phyloP scores from a whole-genome alignment of 208 protist species.

The Trypanosoma platydactyli region DNA sequence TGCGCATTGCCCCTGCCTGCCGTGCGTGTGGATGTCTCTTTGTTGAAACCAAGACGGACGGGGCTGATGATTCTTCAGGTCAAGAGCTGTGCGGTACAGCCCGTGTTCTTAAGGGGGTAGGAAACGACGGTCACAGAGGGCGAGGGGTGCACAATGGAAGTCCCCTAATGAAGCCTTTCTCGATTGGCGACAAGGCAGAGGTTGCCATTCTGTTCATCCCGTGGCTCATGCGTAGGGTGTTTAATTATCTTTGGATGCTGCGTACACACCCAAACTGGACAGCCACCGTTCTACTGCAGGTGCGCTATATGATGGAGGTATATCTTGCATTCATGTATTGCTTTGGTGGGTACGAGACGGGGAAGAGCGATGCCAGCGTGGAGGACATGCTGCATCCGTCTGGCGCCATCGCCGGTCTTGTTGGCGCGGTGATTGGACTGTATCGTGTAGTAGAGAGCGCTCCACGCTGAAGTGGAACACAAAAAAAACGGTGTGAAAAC shows the following conservation, averaged over 20 bases:
- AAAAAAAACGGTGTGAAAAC: neutral
- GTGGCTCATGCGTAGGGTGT: conserved; percentile 70
- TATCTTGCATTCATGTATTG: conserved; percentile 83
- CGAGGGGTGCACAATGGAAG: conserved; percentile 30
- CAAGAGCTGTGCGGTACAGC: conserved; percentile 1
- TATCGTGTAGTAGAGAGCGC: conserved; percentile 75
- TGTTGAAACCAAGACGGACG: conserved; percentile 3
- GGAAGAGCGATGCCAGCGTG: conserved; percentile 55
- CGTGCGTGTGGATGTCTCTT: conserved; percentile 74
- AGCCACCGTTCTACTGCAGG: conserved; percentile 68
- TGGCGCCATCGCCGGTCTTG: conserved; percentile 61
- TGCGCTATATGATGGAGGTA: conserved; percentile 76
- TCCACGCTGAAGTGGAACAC: conserved; percentile 33
- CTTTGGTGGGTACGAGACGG: conserved; percentile 71
- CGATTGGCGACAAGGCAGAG: conserved; percentile 10
- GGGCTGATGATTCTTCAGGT: conserved; percentile 22
- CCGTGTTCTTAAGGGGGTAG: too few species aligned
- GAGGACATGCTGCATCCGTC: conserved; percentile 48
- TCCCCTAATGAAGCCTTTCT: too few species aligned
- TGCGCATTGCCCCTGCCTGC: conserved; percentile 64
- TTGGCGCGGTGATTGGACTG: conserved; percentile 68
- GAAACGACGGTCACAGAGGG: conserved; percentile 42
- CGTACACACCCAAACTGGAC: conserved; percentile 72
- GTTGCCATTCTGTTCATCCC: conserved; percentile 67
- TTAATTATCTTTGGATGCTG: conserved; percentile 82